These are phyloP conservation scores for Pseudogymnoascus sp. DNA, from an alignment of 2,329 filamentous ascomycete species.

Conservation along the genomic window DNA sequence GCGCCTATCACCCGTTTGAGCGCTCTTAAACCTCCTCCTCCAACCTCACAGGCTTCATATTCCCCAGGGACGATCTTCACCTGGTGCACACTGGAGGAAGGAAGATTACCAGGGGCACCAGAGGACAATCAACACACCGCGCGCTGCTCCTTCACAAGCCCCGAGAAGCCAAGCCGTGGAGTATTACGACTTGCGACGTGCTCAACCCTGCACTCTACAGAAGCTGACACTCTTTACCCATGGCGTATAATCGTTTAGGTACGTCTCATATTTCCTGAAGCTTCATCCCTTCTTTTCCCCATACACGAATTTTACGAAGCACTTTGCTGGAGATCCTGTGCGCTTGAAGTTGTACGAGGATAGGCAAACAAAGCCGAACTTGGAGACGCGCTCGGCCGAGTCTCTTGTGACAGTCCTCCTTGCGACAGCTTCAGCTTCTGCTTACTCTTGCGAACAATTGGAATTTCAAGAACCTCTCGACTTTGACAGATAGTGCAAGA, in stretches of 20 bases:
- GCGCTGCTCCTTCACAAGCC: not conserved
- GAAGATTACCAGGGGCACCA: not conserved
- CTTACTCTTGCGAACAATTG: not conserved
- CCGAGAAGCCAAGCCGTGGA: not conserved
- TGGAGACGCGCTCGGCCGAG: not conserved
- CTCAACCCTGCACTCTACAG: not conserved
- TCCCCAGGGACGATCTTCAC: not conserved
- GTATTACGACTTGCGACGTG: not conserved
- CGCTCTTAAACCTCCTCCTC: not conserved
- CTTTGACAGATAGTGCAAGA: not conserved
- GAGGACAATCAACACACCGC: not conserved
- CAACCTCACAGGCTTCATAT: not conserved
- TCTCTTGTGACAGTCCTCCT: not conserved
- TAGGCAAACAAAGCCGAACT: not conserved
- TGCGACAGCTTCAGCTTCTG: not conserved
- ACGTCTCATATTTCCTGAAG: constrained; percentile 32
- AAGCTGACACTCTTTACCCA: constrained; percentile 24
- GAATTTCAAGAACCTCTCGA: not conserved
- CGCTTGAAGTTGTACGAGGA: not conserved
- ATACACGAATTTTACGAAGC: not conserved
- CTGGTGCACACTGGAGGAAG: not conserved
- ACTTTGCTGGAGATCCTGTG: not conserved
- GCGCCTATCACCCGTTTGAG: not conserved
- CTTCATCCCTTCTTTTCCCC: not conserved
- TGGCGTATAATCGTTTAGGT: constrained; percentile 70